phyloP scores from a whole-genome alignment of 805 yeast species.

The Dipodascus geniculatus region DNA sequence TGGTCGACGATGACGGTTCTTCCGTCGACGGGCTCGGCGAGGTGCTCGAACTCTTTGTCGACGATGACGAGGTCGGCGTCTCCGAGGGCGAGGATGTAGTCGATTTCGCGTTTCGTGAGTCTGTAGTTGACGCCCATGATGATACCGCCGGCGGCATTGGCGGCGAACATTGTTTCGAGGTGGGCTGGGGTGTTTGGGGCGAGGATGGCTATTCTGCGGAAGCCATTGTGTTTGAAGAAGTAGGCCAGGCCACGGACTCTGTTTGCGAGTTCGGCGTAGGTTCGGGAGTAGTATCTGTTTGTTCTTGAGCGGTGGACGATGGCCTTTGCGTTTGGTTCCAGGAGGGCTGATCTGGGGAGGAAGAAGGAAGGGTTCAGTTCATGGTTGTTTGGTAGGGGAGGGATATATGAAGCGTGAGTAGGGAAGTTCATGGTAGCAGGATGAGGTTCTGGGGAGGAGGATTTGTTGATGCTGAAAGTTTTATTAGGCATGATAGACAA shows the following conservation, averaged over 20 bases:
- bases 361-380: constrained; percentile 26
- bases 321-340: constrained; percentile 26
- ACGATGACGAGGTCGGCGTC: constrained; percentile 21
- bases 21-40: constrained; percentile 8
- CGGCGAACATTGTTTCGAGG: constrained; percentile 25
- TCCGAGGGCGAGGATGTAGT: constrained; percentile 21
- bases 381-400: constrained; percentile 15
- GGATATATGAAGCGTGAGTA: neutral
- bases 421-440: neutral
- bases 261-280: constrained; percentile 21
- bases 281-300: constrained; percentile 12
- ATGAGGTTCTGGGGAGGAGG: neutral
- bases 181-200: constrained; percentile 28
- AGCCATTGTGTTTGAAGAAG: constrained; percentile 17
- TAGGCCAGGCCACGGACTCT: constrained; percentile 23
- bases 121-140: constrained; percentile 26
- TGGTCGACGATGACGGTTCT: constrained; percentile 4
- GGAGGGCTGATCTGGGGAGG: constrained; percentile 24
- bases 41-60: constrained; percentile 19
- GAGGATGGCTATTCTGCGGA: constrained; percentile 21
- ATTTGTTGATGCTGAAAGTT: neutral
- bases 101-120: constrained; percentile 21
- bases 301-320: constrained; percentile 21
- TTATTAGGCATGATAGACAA: too few species aligned
- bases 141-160: constrained; percentile 24